These are phyloP conservation scores for Aspergillus unguis DNA, from an alignment of 2,329 filamentous ascomycete species.

Conservation along the genomic window DNA sequence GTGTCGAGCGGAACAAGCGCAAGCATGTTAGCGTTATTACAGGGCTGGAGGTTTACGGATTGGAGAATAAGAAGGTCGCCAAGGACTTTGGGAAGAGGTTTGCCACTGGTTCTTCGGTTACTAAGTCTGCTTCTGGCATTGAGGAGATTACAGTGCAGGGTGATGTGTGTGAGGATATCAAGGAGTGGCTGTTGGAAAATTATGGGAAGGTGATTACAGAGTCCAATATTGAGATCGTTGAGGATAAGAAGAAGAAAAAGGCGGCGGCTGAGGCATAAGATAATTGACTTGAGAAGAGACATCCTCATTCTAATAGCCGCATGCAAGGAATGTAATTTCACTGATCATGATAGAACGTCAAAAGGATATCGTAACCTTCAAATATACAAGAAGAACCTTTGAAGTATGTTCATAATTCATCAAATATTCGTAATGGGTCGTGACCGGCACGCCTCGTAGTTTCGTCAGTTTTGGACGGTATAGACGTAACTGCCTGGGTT, in stretches of 20 bases:
- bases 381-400: neutral
- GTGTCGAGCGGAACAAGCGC: conserved; percentile 95
- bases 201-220: conserved; percentile 82
- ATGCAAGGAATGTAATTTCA: neutral
- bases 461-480: conserved; percentile 1
- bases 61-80: conserved; percentile 91
- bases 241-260: conserved; percentile 93
- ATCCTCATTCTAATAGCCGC: conserved; percentile 3
- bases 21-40: conserved; percentile 94
- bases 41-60: conserved; percentile 82
- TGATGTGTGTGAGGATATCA: conserved; percentile 90
- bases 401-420: conserved; percentile 26
- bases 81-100: conserved; percentile 99
- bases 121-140: conserved; percentile 77
- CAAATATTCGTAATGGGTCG: conserved; percentile 28
- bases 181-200: conserved; percentile 84
- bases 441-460: conserved; percentile 14
- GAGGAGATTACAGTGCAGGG: conserved; percentile 99
- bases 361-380: neutral
- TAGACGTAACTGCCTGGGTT: neutral
- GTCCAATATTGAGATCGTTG: conserved; percentile 90
- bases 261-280: conserved; percentile 12
- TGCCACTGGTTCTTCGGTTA: conserved; percentile 88
- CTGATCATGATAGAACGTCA: neutral
- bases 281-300: conserved; percentile 26